phyloP scores from a whole-genome alignment of 169 alveolate genomes.

The Plasmodium blacklocki region DNA sequence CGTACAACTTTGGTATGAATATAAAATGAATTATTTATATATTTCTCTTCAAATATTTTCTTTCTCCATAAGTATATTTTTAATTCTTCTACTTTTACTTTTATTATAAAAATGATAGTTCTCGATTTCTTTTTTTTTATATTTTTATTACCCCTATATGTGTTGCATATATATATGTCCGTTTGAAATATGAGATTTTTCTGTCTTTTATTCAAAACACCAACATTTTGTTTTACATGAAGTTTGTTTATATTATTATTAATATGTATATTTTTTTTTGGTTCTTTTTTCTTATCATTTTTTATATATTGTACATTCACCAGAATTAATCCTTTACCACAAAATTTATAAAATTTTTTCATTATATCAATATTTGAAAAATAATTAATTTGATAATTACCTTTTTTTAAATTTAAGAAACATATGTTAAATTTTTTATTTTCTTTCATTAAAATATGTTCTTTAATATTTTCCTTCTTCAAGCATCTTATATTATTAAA shows the following conservation, averaged over 20 bases:
- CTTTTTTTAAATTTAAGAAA: slow-evolving; percentile 31
- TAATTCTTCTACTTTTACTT: slow-evolving; percentile 41
- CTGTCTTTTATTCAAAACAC: neutral
- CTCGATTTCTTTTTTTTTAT: slow-evolving; percentile 22
- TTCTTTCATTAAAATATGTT: slow-evolving; percentile 10
- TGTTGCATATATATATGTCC: slow-evolving; percentile 47
- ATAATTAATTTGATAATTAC: slow-evolving; percentile 46
- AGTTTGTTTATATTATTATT: neutral
- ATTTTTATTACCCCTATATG: neutral
- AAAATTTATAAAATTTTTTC: slow-evolving; percentile 49
- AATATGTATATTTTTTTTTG: neutral
- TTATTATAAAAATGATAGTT: slow-evolving; percentile 54
- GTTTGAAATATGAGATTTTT: slow-evolving; percentile 38
- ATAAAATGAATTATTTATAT: slow-evolving; percentile 35
- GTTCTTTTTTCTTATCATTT: neutral
- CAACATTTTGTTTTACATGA: neutral
- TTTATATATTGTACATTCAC: slow-evolving; percentile 59
- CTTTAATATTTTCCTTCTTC: slow-evolving; percentile 24
- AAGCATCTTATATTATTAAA: neutral
- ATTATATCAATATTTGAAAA: slow-evolving; percentile 41
- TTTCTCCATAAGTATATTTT: slow-evolving; percentile 40
- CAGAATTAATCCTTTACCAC: slow-evolving; percentile 66
- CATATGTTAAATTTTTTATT: slow-evolving; percentile 57
- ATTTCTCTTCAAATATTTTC: slow-evolving; percentile 60
- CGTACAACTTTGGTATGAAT: slow-evolving; percentile 36